phyloP scores from a whole-genome alignment of 2,329 filamentous ascomycete genomes.

The Delphinella strobiligena region DNA sequence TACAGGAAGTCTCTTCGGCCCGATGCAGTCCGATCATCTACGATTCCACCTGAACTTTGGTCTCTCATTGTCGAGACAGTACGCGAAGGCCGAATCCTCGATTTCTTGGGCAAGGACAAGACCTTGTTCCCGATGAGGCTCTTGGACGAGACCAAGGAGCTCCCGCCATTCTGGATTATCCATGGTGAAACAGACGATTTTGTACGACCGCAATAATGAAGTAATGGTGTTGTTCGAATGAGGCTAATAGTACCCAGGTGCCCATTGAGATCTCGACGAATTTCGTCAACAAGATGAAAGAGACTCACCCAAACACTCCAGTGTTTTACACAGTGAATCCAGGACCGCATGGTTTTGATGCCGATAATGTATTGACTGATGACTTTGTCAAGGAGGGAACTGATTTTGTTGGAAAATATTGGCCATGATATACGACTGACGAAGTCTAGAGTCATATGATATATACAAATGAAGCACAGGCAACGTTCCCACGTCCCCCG shows the following conservation, averaged over 20 bases:
- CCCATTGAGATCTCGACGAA: slow-evolving; percentile 16
- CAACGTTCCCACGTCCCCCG: no score
- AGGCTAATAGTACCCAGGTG: slow-evolving; percentile 10
- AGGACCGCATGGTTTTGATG: slow-evolving; percentile 28
- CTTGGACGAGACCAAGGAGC: slow-evolving; percentile 15
- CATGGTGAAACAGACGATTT: slow-evolving; percentile 23
- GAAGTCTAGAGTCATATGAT: not conserved
- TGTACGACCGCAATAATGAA: not conserved
- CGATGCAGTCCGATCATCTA: slow-evolving; percentile 8
- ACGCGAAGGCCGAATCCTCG: slow-evolving; percentile 10
- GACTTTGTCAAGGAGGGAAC: slow-evolving; percentile 20
- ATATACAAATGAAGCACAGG: not conserved
- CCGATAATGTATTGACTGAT: slow-evolving; percentile 13
- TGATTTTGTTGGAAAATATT: slow-evolving; percentile 15
- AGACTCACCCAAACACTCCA: slow-evolving; percentile 14
- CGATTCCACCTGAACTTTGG: slow-evolving; percentile 7
- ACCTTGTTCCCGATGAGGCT: slow-evolving; percentile 18
- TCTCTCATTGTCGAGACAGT: slow-evolving; percentile 12
- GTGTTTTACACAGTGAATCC: slow-evolving; percentile 18
- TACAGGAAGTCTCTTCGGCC: no score
- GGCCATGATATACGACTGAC: slow-evolving; percentile 8
- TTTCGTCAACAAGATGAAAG: slow-evolving; percentile 18
- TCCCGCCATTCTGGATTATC: slow-evolving; percentile 22
- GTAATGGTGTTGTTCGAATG: not conserved
- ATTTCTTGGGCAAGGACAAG: slow-evolving; percentile 9